Percentiles rank a stretch among this genome's conserved stretches.
phyloP scores from a whole-genome alignment of 2,329 filamentous ascomycete species.

The Huntiella savannae region DNA sequence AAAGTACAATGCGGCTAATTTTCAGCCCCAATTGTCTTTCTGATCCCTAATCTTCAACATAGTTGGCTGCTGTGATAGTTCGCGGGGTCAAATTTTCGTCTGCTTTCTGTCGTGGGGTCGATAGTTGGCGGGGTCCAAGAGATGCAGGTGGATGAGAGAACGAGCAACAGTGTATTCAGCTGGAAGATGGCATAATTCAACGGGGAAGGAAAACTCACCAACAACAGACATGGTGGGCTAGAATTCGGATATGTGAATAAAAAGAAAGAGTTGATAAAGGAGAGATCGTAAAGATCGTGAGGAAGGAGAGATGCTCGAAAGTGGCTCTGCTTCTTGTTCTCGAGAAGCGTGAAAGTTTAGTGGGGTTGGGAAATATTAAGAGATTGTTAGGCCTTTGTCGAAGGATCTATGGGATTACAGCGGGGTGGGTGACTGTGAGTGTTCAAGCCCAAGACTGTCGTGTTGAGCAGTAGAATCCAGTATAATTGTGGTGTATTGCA shows the following conservation, averaged over 20 bases:
- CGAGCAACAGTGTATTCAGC: too few species aligned
- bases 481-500: too few species aligned
- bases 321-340: slow-evolving; percentile 7
- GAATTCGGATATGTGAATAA: slow-evolving; percentile 6
- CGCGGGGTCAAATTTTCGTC: not conserved
- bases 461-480: too few species aligned
- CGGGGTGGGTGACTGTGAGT: slow-evolving; percentile 1
- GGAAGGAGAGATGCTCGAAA: slow-evolving; percentile 7
- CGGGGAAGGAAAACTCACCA: slow-evolving; percentile 7
- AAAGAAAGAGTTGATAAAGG: slow-evolving; percentile 1
- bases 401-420: slow-evolving; percentile 9
- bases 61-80: too few species aligned
- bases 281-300: slow-evolving; percentile 2
- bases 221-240: slow-evolving; percentile 11
- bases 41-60: too few species aligned
- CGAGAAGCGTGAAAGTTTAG: slow-evolving; percentile 4
- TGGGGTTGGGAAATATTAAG: slow-evolving; percentile 6
- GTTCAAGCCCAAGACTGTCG: too few species aligned
- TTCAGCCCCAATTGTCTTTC: too few species aligned
- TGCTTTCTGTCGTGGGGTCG: not conserved
- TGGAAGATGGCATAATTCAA: not conserved
- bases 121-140: too few species aligned
- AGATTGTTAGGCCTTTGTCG: slow-evolving; percentile 5
- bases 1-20: too few species aligned
- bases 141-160: too few species aligned